phyloP scores from a whole-genome alignment of 225 moss, liverwort and hornwort genomes.

The Marchantia polymorpha region DNA sequence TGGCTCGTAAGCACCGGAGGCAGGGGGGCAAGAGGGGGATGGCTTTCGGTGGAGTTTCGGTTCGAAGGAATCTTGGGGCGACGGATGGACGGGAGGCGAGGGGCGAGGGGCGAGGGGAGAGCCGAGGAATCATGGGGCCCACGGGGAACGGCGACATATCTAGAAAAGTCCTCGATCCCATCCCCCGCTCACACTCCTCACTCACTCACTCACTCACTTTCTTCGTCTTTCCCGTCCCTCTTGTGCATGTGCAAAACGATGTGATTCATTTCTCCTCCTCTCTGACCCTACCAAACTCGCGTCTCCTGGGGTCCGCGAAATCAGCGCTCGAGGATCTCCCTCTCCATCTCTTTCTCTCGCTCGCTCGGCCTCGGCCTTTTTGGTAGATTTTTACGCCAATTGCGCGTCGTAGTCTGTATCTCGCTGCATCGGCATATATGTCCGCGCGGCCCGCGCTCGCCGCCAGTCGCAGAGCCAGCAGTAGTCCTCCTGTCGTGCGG shows the following conservation, averaged over 20 bases:
- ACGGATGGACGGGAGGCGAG: neutral
- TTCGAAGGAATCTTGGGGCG: neutral
- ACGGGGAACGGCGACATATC: neutral
- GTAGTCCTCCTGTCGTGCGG: neutral
- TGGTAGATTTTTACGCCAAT: neutral
- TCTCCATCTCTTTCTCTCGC: neutral
- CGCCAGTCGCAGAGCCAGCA: neutral
- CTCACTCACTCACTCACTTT: too few relatives aligned
- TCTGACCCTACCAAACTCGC: neutral
- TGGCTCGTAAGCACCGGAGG: neutral
- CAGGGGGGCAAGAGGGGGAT: neutral
- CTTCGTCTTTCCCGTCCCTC: neutral
- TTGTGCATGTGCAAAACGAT: slow-evolving; percentile 3
- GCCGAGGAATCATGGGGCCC: neutral
- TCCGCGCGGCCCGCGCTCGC: neutral
- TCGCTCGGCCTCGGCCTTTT: neutral
- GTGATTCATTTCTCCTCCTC: neutral
- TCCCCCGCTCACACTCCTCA: too few relatives aligned
- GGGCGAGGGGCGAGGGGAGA: neutral
- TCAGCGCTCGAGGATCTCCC: neutral
- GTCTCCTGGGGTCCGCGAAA: neutral
- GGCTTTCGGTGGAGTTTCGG: neutral
- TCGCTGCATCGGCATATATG: neutral
- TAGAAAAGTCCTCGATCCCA: neutral
- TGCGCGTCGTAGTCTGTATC: neutral